phyloP scores from a whole-genome alignment of 208 protist genomes.

The Trypanosoma cruzi region DNA sequence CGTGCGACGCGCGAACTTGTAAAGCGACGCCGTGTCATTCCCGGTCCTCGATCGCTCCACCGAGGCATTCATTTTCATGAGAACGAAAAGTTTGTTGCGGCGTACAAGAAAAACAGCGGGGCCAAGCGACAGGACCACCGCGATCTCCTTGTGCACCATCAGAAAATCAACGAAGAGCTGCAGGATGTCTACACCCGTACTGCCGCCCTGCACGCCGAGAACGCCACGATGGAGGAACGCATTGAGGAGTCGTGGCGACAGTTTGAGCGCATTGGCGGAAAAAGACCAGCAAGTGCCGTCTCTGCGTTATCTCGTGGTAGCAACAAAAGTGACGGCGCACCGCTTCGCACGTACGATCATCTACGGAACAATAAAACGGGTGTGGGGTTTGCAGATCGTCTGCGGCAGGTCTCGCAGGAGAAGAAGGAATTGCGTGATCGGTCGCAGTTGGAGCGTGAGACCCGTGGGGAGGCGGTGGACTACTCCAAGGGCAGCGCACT shows the following conservation, averaged over 20 bases:
- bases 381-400: slow-evolving; percentile 67
- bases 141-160: slow-evolving; percentile 87
- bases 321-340: neutral
- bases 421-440: slow-evolving; percentile 66
- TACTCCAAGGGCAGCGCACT: slow-evolving; percentile 73
- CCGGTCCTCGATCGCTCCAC: slow-evolving; percentile 70
- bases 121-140: slow-evolving; percentile 58
- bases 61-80: slow-evolving; percentile 84
- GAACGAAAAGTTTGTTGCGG: slow-evolving; percentile 38
- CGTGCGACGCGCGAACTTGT: slow-evolving; percentile 68
- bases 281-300: slow-evolving; percentile 45
- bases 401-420: slow-evolving; percentile 50
- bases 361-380: slow-evolving; percentile 56
- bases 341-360: slow-evolving; percentile 26
- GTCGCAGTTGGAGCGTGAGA: slow-evolving; percentile 63
- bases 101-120: slow-evolving; percentile 42
- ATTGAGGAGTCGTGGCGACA: slow-evolving; percentile 83
- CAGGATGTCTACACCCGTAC: slow-evolving; percentile 85
- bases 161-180: slow-evolving; percentile 82
- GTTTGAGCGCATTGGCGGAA: slow-evolving; percentile 84
- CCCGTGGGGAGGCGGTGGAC: slow-evolving; percentile 78
- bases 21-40: slow-evolving; percentile 60
- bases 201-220: slow-evolving; percentile 60
- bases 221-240: slow-evolving; percentile 89
- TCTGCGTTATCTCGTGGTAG: neutral